Percentiles rank a stretch among this genome's conserved stretches.
Conservation (phyloP, 1,284 basidiomycete species). For the Pisolithus thermaeus region DNA sequence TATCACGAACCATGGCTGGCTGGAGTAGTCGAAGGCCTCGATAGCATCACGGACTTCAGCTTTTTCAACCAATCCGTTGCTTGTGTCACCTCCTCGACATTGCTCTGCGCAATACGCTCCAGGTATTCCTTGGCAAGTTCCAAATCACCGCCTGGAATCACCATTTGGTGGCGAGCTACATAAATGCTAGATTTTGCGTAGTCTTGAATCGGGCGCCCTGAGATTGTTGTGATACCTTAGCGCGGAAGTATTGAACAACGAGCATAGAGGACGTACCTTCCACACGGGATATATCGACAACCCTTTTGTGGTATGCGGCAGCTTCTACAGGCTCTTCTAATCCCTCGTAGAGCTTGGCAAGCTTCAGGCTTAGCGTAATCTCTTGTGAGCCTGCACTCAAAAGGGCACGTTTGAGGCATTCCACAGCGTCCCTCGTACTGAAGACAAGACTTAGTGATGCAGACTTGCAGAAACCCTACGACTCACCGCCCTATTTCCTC, state of each 20-base stretch:
- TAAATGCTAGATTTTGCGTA: conserved; percentile 77
- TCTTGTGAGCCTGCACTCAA: conserved; percentile 81
- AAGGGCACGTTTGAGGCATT: conserved; percentile 84
- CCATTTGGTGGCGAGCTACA: conserved; percentile 73
- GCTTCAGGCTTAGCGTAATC: conserved; percentile 68
- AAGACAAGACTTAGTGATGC: background rate
- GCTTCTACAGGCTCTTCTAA: conserved; percentile 64
- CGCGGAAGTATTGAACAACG: background rate
- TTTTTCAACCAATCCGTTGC: conserved; percentile 62
- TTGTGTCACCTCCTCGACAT: conserved; percentile 64
- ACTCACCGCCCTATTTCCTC: conserved; percentile 79
- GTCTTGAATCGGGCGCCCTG: conserved; percentile 65
- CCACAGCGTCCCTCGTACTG: conserved; percentile 76
- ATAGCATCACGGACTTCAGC: conserved; percentile 34
- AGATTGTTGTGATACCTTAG: conserved; percentile 9
- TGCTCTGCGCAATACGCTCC: conserved; percentile 66
- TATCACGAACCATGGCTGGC: background rate
- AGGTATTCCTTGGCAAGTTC: conserved; percentile 61
- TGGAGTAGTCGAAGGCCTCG: conserved; percentile 11
- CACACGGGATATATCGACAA: conserved; percentile 70
- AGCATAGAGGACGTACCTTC: conserved; percentile 31
- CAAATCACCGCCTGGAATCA: conserved; percentile 55
- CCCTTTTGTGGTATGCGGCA: conserved; percentile 63
- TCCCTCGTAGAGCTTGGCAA: conserved; percentile 70
- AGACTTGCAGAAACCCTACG: background rate